Evolutionary conservation across 345 rosid species (phyloP).

Genomic region (Arabidopsis arenosa): DNA sequence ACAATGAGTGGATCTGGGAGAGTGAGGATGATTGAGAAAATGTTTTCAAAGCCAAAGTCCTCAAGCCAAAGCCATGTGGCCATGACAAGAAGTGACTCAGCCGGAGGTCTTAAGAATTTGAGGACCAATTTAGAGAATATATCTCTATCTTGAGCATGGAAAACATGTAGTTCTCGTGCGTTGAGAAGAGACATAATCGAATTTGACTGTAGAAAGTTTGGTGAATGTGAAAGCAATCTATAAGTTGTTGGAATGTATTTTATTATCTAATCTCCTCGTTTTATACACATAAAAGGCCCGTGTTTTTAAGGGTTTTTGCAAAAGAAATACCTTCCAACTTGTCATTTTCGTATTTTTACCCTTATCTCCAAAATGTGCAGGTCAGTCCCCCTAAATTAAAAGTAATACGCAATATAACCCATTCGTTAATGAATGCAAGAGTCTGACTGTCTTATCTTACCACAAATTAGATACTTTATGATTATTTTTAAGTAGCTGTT

Average conservation of each 20-base stretch:
- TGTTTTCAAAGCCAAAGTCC: slow-evolving; percentile 40
- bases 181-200: slow-evolving; percentile 28
- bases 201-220: neutral
- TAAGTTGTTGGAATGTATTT: neutral
- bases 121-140: slow-evolving; percentile 47
- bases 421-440: too few relatives aligned
- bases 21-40: slow-evolving; percentile 23
- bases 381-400: too few relatives aligned
- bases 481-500: neutral
- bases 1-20: slow-evolving; percentile 30
- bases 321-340: too few relatives aligned
- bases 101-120: slow-evolving; percentile 36
- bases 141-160: slow-evolving; percentile 44
- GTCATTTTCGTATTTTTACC: too few relatives aligned
- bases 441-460: neutral
- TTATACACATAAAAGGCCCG: neutral
- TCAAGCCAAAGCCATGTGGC: slow-evolving; percentile 60
- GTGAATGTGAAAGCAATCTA: neutral
- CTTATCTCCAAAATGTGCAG: too few relatives aligned
- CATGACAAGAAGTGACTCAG: slow-evolving; percentile 50
- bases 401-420: too few relatives aligned
- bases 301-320: too few relatives aligned
- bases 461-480: neutral
- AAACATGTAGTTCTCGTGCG: slow-evolving; percentile 33
- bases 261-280: neutral